Base-by-base conservation (phyloP, 2,329 filamentous ascomycete genomes). In the Fusarium setosum region DNA sequence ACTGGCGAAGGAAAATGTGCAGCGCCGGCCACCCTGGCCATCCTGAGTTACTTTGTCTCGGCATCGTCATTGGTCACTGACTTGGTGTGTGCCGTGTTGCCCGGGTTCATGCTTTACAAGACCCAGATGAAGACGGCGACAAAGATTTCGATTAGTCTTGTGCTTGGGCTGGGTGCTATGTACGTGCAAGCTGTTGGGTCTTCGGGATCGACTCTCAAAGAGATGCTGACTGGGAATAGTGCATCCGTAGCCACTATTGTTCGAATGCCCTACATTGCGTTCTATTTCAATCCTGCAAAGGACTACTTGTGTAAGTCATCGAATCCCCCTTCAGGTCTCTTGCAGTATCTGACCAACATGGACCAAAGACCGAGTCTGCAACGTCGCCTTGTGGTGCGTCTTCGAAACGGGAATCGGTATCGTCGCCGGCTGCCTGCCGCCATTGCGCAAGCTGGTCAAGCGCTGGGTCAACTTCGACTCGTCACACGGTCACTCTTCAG, bases 41-140 rank as follows among this genome's bases (percentile, higher is more conserved):
- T 29, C 48, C 56, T 59, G 4, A 40, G 56, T n/a, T 59, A 59
- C 47, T 20, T 59, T 17, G 49, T 59, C 2, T 48, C 45, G 20
- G 45, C 45, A 2, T 32, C 45, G 8, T 31, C 45, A 2, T 6
- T 48, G 17, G 31, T 29, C 4, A 59, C 49, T 2, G 56, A 59
- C 18, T 42, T 38, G 37, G 23, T 41, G 3, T 59, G 56, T 20
- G 56, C 56, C 4, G 35, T 59, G 12, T 26, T 59, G 18, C 49
- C 56, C 1, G 35, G 42, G 7, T 53, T 59, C 21, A 59, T 59
- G 42, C 48, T 59, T 13, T 59, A 59, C 17, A 54, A 59, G 10
- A 18, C 56, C 4, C 37, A 42, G 13, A 59, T 59, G 56, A 54
- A 54, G 42, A 37, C 6, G 6, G 18, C 29, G 6, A 35, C 37